A percentile compares a stretch with the other conserved stretches of the same genome.
Evolutionary conservation across 495 filamentous ascomycete genomes (phyloP).

Genomic region (Podospora appendiculata): DNA sequence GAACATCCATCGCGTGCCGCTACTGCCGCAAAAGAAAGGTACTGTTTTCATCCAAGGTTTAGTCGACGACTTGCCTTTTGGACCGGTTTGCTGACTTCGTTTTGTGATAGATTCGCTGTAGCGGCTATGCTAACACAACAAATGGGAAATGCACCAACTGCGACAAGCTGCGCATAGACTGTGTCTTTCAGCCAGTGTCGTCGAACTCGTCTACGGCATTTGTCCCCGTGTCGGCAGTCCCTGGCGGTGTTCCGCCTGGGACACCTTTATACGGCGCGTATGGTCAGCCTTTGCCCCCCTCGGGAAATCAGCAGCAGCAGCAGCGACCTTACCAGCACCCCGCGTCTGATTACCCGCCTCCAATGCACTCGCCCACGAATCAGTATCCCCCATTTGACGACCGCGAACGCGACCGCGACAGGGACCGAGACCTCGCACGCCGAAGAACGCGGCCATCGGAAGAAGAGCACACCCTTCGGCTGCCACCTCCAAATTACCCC

Average conservation of each 20-base stretch:
- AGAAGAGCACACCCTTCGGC: conserved; percentile 32
- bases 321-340: conserved; percentile 9
- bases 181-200: conserved; percentile 43
- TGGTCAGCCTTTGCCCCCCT: conserved; percentile 34
- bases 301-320: conserved; percentile 8
- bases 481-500: conserved; percentile 37
- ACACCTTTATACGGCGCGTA: conserved; percentile 42
- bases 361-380: conserved; percentile 21
- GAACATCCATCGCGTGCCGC: conserved; percentile 44
- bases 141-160: conserved; percentile 46
- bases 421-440: conserved; percentile 23
- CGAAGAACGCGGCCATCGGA: conserved; percentile 28
- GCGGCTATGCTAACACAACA: conserved; percentile 40
- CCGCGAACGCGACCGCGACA: conserved; percentile 20
- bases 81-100: background rate
- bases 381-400: conserved; percentile 33
- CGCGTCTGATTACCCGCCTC: conserved; percentile 15
- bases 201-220: conserved; percentile 39
- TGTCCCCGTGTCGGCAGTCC: conserved; percentile 39
- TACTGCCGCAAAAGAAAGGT: conserved; percentile 47
- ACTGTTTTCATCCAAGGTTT: background rate
- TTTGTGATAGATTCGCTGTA: conserved; percentile 39
- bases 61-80: background rate
- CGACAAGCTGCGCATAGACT: conserved; percentile 43
- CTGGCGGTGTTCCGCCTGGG: conserved; percentile 40